Base-by-base conservation (phyloP, 768 basidiomycete genomes). In the Daedaleopsis nitida region DNA sequence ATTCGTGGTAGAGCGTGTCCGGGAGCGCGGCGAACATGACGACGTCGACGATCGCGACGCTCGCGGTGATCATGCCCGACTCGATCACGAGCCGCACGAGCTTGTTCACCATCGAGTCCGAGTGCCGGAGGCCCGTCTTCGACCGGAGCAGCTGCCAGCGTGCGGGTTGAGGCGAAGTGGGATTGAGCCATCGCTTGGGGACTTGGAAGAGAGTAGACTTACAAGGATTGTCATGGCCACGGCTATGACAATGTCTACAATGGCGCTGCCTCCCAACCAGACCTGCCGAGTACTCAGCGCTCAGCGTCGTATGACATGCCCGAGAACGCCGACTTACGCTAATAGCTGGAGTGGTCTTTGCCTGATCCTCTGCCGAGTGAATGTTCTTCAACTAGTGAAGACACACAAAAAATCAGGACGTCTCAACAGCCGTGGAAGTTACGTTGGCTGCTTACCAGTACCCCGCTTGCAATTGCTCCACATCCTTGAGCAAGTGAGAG, bases 191-290 rank as follows among this genome's bases (percentile, higher is more conserved):
- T 3, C 27, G 27, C 27, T 32, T 32, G 27, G 27, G 27, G 4
- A 32, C 7, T 32, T 3, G 27, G 27, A 32, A 3, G 27, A 32
- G 27, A 7, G 3, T 7, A 14, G 12, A 47, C 62, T 10, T 48
- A 63, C 62, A 5, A 50, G n/a, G 11, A 32, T 34, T 8, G 62
- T 59, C 62, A 63, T 63, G 10, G 37, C 17, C 4, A 27, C 47
- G 14, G 62, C 62, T 32, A 63, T 63, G 39, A 63, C 38, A 27
- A 56, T 27, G 34, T 63, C 62, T 10, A 55, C 53, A 6, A 58
- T 5, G n/a, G 57, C 57, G 9, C 34, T 42, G 11, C 52, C 23
- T 10, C 14, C 45, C 14, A 55, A 57, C 50, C 52, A 58, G 34
- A 21, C 48, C 57, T 56, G 47, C 17, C 27, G 7, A 32, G 27